Evolutionary conservation across 2,329 filamentous ascomycete species (phyloP).

Genomic region (Harringtonia lauricola): DNA sequence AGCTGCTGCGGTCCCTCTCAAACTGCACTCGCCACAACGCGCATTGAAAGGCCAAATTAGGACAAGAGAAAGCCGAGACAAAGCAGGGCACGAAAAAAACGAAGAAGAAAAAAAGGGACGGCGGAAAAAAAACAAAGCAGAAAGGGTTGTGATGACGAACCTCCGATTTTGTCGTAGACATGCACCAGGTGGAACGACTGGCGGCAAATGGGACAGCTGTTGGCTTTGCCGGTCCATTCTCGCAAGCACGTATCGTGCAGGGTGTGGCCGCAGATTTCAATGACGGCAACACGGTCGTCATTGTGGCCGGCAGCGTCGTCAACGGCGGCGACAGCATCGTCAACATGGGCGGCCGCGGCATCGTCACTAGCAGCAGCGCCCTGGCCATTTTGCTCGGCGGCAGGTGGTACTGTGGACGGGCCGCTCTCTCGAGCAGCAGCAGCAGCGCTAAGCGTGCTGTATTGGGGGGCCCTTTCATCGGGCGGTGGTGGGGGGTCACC

Average conservation of each 20-base stretch:
- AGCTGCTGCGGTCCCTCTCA: too few species aligned
- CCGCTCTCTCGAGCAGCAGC: too few species aligned
- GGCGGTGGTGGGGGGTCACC: constrained; percentile 15
- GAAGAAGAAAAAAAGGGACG: not conserved
- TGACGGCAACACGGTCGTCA: constrained; percentile 41
- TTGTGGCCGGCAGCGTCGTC: constrained; percentile 11
- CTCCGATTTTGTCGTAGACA: constrained; percentile 68
- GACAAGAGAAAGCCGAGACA: too few species aligned
- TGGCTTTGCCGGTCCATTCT: constrained; percentile 92
- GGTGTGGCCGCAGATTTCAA: constrained; percentile 76
- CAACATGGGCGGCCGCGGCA: not conserved
- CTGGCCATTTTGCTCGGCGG: not conserved
- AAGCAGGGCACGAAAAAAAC: too few species aligned
- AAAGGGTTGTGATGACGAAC: constrained; percentile 29
- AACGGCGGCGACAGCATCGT: not conserved
- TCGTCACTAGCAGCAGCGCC: not conserved
- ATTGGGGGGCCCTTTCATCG: constrained; percentile 3
- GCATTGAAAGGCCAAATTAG: too few species aligned
- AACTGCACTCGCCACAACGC: too few species aligned
- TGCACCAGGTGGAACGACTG: constrained; percentile 84
- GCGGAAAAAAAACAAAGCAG: not conserved
- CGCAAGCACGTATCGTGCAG: constrained; percentile 87
- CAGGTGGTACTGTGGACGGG: not conserved
- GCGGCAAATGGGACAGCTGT: constrained; percentile 95
- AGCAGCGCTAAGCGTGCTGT: constrained; percentile 4